phyloP scores from a whole-genome alignment of 257 asterid species.

The Jacaranda mimosifolia region DNA sequence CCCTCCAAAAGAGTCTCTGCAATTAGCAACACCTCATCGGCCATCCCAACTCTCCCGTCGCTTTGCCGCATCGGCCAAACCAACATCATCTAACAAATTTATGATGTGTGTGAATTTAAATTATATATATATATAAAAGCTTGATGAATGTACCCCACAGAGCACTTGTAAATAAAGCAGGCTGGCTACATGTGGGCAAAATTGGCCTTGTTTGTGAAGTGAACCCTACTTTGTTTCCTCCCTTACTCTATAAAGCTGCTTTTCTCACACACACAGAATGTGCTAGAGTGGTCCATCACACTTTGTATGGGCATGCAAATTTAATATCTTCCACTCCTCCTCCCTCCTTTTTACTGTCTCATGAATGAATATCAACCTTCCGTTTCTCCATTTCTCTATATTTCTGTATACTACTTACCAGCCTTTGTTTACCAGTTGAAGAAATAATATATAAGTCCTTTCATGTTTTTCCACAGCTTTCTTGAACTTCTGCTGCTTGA shows the following conservation, averaged over 20 bases:
- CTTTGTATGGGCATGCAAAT: constrained; percentile 38
- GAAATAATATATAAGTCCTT: constrained; percentile 40
- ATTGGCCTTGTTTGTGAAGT: constrained; percentile 47
- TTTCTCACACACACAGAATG: constrained; percentile 31
- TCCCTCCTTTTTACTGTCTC: background rate
- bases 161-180: constrained; percentile 57
- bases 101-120: too few relatives aligned
- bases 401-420: background rate
- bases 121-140: background rate
- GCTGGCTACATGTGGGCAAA: constrained; percentile 50
- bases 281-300: constrained; percentile 45
- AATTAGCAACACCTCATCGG: too few relatives aligned
- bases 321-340: constrained; percentile 23
- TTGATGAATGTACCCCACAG: constrained; percentile 50
- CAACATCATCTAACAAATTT: too few relatives aligned
- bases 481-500: constrained; percentile 71
- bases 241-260: constrained; percentile 44
- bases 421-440: background rate
- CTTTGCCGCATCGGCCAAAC: too few relatives aligned
- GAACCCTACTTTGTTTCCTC: constrained; percentile 53
- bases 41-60: too few relatives aligned
- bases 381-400: background rate
- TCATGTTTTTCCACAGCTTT: constrained; percentile 96
- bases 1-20: too few relatives aligned
- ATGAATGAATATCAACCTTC: background rate